Base-by-base conservation (phyloP, 2,329 filamentous ascomycete genomes). In the Microdochium nivale region DNA sequence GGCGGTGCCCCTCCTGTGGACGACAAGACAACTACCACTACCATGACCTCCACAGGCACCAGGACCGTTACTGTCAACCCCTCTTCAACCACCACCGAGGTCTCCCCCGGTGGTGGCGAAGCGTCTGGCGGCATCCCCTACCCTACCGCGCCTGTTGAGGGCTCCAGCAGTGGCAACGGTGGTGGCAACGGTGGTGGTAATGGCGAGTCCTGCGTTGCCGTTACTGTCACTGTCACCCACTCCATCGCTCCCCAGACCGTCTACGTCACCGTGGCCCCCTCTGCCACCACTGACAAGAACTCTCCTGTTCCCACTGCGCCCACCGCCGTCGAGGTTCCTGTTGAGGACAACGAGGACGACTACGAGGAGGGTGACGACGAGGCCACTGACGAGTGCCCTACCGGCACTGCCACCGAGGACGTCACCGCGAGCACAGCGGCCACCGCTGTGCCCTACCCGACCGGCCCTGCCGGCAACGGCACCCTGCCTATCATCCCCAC, bases 171-270 rank as follows among this genome's bases (percentile, higher is more conserved):
- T 23, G 46, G 46, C 25, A 30, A 21, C 25, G 19, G 21, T n/a
- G 25, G 10, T 25, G 46, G 46, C n/a, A n/a, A 11, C n/a, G 46
- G 46, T n/a, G 9, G 9, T 23, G 25, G 21, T 19, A 47, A 25
- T 16, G 23, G 21, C 25, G 24, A 13, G 24, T 19, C 19, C 49
- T 58, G 56, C 23, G 59, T 57, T 46, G 57, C 60, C 48, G 47
- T 51, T 51, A 63, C 62, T 33, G 63, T 64, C 48, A 64, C 64
- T 43, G 62, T 65, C 19, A 66, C 64, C 27, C 54, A 64, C 55
- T 56, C 62, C 49, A 52, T 57, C 14, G 57, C 64, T 24, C 60
- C 62, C 40, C 58, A 53, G 54, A 65, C 63, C 33, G 61, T 65
- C 51, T 65, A 63, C 56, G 47, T 65, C 35, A 65, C 63, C 11